Evolutionary conservation across 2,329 filamentous ascomycete genomes (phyloP), one percentile per base, ranked within the genome.

Genomic region (Pyrenophora teres): DNA sequence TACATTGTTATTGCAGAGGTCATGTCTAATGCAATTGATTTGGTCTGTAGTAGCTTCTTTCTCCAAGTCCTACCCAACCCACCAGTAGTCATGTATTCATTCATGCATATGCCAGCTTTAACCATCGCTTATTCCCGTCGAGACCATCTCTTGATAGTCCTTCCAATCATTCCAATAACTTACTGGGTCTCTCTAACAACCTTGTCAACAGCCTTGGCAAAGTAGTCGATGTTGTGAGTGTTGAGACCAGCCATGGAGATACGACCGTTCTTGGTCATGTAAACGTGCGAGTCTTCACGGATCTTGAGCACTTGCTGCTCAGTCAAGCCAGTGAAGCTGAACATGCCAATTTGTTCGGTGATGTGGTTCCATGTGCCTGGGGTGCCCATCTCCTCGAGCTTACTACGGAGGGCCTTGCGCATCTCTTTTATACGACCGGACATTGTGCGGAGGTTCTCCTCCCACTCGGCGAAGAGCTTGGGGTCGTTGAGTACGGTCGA

Each of bases 231-330:
- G 72, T 97, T 99, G 68, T 87, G 79, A 21, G 90, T 89, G 76
- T 97, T 97, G 62, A 97, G 78, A n/a, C 94, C 94, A 4, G 94
- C 94, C 93, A 99, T 97, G 72, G 90, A 95, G 76, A 97, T 96
- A 41, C 94, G 88, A 18, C 94, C 94, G 71, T 99, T 99, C 84
- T 97, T 97, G 62, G 93, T 97, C 79, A 93, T 92, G 78, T 94
- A 94, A 46, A 94, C 81, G 74, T 94, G 90, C 53, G 81, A 84
- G 43, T 89, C 83, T 55, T 85, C 80, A 45, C 87, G 82, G 56
- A 94, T 78, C 76, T 84, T 86, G 63, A 83, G 64, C 6, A 93
- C 90, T 72, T 94, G 90, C 56, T 83, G 72, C 77, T 92, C 88
- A 10, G 74, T 83, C 72, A 95, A 77, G 10, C 90, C 90, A 0